phyloP scores from a whole-genome alignment of 192 early-diverging fungal species.

The Podila clonocystis region DNA sequence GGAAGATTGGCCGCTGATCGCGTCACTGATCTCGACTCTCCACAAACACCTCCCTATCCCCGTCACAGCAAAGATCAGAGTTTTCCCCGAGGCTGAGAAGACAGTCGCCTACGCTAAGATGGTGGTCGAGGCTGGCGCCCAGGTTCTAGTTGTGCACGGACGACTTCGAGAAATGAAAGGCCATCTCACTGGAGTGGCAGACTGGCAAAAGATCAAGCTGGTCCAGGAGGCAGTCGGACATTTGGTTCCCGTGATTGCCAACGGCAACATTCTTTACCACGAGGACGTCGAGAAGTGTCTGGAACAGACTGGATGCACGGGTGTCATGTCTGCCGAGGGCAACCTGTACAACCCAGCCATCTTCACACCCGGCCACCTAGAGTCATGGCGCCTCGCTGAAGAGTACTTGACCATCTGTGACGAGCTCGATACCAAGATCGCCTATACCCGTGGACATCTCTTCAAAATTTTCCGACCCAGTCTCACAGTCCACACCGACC shows the following conservation, averaged over 20 bases:
- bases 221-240: slow-evolving; percentile 82
- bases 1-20: slow-evolving; percentile 92
- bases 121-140: slow-evolving; percentile 93
- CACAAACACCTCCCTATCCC: slow-evolving; percentile 87
- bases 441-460: slow-evolving; percentile 85
- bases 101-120: slow-evolving; percentile 95
- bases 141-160: slow-evolving; percentile 94
- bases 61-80: slow-evolving; percentile 96
- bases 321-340: slow-evolving; percentile 94
- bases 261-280: slow-evolving; percentile 95
- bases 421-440: slow-evolving; percentile 65
- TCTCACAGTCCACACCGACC: slow-evolving; percentile 80
- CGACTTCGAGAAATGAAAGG: slow-evolving; percentile 96
- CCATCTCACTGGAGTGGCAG: slow-evolving; percentile 94
- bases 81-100: slow-evolving; percentile 88
- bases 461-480: slow-evolving; percentile 91
- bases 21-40: slow-evolving; percentile 64
- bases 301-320: slow-evolving; percentile 86
- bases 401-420: slow-evolving; percentile 93
- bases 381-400: slow-evolving; percentile 81
- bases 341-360: slow-evolving; percentile 91
- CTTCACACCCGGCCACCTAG: slow-evolving; percentile 71
- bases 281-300: slow-evolving; percentile 91
- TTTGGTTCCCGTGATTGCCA: slow-evolving; percentile 91
- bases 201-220: slow-evolving; percentile 92